Conservation (phyloP, 2,329 filamentous ascomycete species). For the Penicillium concentricum region DNA sequence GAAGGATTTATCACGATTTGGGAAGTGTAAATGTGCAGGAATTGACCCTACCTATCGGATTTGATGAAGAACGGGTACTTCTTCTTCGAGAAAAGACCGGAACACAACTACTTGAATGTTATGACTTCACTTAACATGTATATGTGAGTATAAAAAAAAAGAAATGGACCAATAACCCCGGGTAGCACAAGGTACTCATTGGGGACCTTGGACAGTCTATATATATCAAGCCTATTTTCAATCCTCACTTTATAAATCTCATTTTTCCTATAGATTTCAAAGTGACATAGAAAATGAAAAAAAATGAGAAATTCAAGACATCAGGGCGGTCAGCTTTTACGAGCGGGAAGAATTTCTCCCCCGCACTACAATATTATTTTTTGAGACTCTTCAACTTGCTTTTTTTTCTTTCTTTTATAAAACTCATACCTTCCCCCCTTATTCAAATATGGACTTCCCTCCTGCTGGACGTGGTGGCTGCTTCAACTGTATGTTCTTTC, state of each 20-base stretch:
- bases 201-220: no score
- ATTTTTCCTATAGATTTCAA: no score
- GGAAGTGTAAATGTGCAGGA: conserved; percentile 16
- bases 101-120: conserved; percentile 73
- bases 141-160: neutral
- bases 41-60: conserved; percentile 60
- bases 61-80: conserved; percentile 90
- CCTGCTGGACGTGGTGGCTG: conserved; percentile 52
- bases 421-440: neutral
- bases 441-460: conserved; percentile 51
- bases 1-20: neutral
- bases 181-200: no score
- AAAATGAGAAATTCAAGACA: no score
- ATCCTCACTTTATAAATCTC: no score
- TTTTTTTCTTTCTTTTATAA: conserved; percentile 1
- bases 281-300: no score
- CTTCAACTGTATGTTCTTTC: conserved; percentile 56
- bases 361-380: conserved; percentile 22
- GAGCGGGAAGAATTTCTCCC: conserved; percentile 21
- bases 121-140: conserved; percentile 70
- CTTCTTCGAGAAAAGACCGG: conserved; percentile 72
- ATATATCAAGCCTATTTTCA: no score
- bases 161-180: no score
- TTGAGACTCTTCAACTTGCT: conserved; percentile 14
- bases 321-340: conserved; percentile 6